Conservation (phyloP, 2,329 filamentous ascomycete species). For the Pseudocercospora cruenta region DNA sequence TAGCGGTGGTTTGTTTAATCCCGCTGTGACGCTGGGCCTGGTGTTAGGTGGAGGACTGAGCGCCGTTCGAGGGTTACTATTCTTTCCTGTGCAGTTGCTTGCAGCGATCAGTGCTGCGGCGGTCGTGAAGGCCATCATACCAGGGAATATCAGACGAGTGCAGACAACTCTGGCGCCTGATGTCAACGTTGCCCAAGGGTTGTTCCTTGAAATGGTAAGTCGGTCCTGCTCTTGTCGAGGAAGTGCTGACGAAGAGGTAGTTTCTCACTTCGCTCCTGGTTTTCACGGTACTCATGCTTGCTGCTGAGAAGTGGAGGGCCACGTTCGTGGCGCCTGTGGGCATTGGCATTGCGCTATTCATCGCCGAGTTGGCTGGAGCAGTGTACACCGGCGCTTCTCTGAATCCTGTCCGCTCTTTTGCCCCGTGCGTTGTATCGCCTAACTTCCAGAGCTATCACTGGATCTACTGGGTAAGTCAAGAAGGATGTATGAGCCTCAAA, state of each 20-base stretch:
- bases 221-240: too few relatives aligned
- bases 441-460: slow-evolving; percentile 38
- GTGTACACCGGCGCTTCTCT: slow-evolving; percentile 39
- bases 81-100: slow-evolving; percentile 37
- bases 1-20: slow-evolving; percentile 37
- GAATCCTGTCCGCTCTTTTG: slow-evolving; percentile 41
- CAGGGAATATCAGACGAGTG: slow-evolving; percentile 33
- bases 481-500: neutral
- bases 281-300: slow-evolving; percentile 41
- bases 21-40: slow-evolving; percentile 39
- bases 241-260: slow-evolving; percentile 18
- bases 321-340: slow-evolving; percentile 34
- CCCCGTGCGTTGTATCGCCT: slow-evolving; percentile 34
- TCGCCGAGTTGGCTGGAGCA: slow-evolving; percentile 30
- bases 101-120: slow-evolving; percentile 38
- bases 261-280: slow-evolving; percentile 37
- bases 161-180: slow-evolving; percentile 36
- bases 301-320: slow-evolving; percentile 38
- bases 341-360: slow-evolving; percentile 30
- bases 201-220: slow-evolving; percentile 40
- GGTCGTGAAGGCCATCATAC: slow-evolving; percentile 36
- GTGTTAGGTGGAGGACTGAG: slow-evolving; percentile 32
- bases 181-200: slow-evolving; percentile 34
- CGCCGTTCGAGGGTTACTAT: slow-evolving; percentile 28
- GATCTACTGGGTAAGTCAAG: slow-evolving; percentile 29